Evolutionary conservation across 2,329 filamentous ascomycete species (phyloP).

Genomic region (Penicillium sp.): DNA sequence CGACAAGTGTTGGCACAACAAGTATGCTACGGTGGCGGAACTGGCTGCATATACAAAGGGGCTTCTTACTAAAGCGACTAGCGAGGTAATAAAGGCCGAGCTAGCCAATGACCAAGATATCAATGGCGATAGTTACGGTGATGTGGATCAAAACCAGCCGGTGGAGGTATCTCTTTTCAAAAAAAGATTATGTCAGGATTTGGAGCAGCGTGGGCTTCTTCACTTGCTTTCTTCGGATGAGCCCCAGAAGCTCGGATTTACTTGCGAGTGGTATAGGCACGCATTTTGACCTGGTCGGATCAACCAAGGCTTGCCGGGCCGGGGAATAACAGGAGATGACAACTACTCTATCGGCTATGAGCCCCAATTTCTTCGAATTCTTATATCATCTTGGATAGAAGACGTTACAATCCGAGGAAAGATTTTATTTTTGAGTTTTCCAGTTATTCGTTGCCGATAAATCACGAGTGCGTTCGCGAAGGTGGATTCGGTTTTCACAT

Average conservation of each 20-base stretch:
- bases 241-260: constrained; percentile 24
- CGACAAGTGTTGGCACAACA: too few relatives aligned
- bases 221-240: constrained; percentile 21
- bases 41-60: constrained; percentile 14
- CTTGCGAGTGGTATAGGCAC: constrained; percentile 22
- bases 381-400: too few relatives aligned
- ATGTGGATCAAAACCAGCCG: not conserved
- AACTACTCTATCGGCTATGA: too few relatives aligned
- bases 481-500: too few relatives aligned
- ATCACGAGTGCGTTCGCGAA: too few relatives aligned
- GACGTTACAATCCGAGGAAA: too few relatives aligned
- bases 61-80: not conserved
- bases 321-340: too few relatives aligned
- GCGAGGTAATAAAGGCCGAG: not conserved
- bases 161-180: constrained; percentile 16
- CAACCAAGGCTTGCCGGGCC: too few relatives aligned
- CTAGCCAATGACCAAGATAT: not conserved
- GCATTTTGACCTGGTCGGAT: not conserved
- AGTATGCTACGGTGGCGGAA: constrained; percentile 16
- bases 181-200: constrained; percentile 22
- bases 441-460: too few relatives aligned
- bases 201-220: constrained; percentile 27
- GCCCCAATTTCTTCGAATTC: too few relatives aligned
- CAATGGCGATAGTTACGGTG: too few relatives aligned
- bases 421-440: too few relatives aligned